Percentiles rank a stretch among this genome's conserved stretches.
Evolutionary conservation across 2,329 filamentous ascomycete genomes (phyloP).

Genomic region (Paracamarosporium sp.): DNA sequence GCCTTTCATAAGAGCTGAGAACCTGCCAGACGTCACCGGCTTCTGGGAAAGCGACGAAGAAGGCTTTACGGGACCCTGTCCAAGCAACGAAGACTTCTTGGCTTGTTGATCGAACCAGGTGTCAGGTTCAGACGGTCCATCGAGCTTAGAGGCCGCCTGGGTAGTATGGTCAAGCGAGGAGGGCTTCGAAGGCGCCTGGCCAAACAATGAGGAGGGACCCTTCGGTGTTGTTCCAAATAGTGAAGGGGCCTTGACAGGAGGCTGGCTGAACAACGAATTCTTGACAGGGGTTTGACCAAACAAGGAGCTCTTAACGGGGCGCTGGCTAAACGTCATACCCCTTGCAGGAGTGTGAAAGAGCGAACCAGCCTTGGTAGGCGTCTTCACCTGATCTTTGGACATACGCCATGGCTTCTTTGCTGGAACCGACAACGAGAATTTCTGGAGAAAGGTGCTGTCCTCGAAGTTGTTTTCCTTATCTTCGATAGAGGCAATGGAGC

Average conservation of each 20-base stretch:
- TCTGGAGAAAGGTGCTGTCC: slow-evolving; percentile 45
- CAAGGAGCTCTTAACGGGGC: background rate
- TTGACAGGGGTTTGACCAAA: too few relatives aligned
- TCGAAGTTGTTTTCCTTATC: slow-evolving; percentile 44
- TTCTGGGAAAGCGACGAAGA: background rate
- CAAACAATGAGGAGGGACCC: too few relatives aligned
- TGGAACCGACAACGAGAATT: slow-evolving; percentile 51
- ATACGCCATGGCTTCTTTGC: slow-evolving; percentile 33
- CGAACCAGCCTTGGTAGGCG: slow-evolving; percentile 58
- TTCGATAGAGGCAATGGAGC: slow-evolving; percentile 27
- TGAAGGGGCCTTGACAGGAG: background rate
- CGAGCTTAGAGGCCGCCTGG: too few relatives aligned
- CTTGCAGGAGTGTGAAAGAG: slow-evolving; percentile 33
- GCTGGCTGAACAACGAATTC: background rate
- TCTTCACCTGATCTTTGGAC: slow-evolving; percentile 55
- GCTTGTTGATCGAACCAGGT: background rate
- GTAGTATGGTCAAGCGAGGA: background rate
- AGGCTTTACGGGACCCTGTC: background rate
- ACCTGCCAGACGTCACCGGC: background rate
- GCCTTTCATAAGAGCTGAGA: background rate
- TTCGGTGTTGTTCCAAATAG: too few relatives aligned
- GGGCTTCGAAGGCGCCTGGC: slow-evolving; percentile 24
- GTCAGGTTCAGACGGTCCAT: background rate
- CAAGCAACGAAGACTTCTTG: background rate
- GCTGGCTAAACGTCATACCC: background rate